Base-by-base conservation (phyloP, 2,329 filamentous ascomycete genomes). In the Setomelanomma holmii region DNA sequence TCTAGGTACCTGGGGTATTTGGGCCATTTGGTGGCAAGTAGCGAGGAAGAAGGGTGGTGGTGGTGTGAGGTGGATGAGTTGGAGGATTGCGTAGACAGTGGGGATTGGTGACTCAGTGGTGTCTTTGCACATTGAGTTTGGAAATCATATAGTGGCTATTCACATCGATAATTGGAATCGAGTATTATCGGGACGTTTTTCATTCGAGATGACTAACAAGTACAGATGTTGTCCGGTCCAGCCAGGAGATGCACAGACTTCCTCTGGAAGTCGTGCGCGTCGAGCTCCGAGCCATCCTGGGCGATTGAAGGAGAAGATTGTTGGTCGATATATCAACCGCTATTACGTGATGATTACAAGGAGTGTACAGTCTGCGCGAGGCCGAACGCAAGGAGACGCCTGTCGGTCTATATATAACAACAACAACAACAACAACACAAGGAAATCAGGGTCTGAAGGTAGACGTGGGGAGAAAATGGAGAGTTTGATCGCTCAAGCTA, bases 401-500 rank as follows among this genome's bases (percentile, higher is more conserved):
- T n/a, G 10, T 24, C 35, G 30, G 38, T 49, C 36, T 43, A 46
- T 36, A 45, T 40, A 21, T 14, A 53, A 45, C 40, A 51, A 24
- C 45, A 24, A 34, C n/a, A 41, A 54, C n/a, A 12, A 19, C 20
- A 30, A 17, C 20, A 36, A 49, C 35, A 20, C 43, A 49, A 49
- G 35, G 47, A 16, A 23, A 41, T 41, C 21, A 7, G n/a, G 22
- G 6, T 16, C 4, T 20, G 19, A 17, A 12, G 22, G 27, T 12
- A 27, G 20, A 23, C 23, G 39, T n/a, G 14, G 16, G 24, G 27
- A 45, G 17, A 35, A 45, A 24, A 36, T 17, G 16, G 33, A 20
- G 34, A 46, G 44, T 46, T 53, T 60, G 55, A 60, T 60, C 58
- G 58, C 56, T 61, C 53, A 61, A 49, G 49, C 53, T 61, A 59